Evolutionary conservation across 345 rosid species (phyloP).

Genomic region (Combretum micranthum): DNA sequence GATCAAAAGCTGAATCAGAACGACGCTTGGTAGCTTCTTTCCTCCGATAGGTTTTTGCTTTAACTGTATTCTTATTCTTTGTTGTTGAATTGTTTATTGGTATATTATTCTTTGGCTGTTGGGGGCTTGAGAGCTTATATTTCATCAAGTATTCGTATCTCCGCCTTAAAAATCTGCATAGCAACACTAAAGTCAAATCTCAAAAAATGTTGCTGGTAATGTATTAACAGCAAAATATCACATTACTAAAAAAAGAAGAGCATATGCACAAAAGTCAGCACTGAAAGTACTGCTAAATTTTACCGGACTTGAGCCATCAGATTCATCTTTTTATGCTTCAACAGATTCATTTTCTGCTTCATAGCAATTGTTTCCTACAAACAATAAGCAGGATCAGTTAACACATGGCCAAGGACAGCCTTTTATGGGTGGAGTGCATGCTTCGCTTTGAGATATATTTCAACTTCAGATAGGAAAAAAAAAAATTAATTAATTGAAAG

Average conservation of each 20-base stretch:
- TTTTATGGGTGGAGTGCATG: too few relatives aligned
- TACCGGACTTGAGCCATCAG: constrained; percentile 78
- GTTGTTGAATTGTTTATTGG: constrained; percentile 16
- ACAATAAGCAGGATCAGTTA: not conserved
- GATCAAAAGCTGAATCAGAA: constrained; percentile 19
- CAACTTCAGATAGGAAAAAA: too few relatives aligned
- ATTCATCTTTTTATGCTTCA: constrained; percentile 42
- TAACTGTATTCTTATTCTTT: constrained; percentile 16
- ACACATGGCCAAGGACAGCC: too few relatives aligned
- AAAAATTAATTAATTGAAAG: too few relatives aligned
- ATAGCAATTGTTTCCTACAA: constrained; percentile 61
- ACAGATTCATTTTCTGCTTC: constrained; percentile 43
- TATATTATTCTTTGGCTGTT: not conserved
- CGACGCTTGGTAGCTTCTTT: constrained; percentile 13
- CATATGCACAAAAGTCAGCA: not conserved
- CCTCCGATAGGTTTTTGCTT: constrained; percentile 17
- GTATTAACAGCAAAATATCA: not conserved
- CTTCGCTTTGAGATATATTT: too few relatives aligned
- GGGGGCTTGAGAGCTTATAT: constrained; percentile 28
- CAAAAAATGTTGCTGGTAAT: not conserved
- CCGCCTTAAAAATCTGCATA: constrained; percentile 56
- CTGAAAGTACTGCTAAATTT: constrained; percentile 6
- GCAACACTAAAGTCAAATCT: constrained; percentile 2
- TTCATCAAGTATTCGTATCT: constrained; percentile 48
- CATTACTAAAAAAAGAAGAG: not conserved